These are phyloP conservation scores for Chlorella variabilis DNA, from an alignment of 163 green algal genomes.

Conservation along the genomic window DNA sequence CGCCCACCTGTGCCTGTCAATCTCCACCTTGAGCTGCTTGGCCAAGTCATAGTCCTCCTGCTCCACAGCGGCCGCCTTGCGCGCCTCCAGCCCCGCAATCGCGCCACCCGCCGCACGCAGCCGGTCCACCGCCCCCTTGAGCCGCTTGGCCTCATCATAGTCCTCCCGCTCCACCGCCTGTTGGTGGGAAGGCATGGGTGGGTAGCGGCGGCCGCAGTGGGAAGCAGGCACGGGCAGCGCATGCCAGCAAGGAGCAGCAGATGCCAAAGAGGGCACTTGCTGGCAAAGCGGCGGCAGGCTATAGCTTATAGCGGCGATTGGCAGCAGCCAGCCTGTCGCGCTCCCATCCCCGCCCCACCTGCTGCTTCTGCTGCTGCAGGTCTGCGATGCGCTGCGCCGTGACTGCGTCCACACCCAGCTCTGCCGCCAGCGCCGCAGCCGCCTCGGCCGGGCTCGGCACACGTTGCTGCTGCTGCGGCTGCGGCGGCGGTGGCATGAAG, in stretches of 20 bases:
- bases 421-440: conserved; percentile 12
- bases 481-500: conserved; percentile 7
- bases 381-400: conserved; percentile 61
- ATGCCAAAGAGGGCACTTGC: too few relatives aligned
- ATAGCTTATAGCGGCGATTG: too few relatives aligned
- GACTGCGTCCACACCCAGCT: conserved; percentile 25
- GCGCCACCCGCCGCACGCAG: conserved; percentile 68
- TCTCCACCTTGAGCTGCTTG: conserved; percentile 91
- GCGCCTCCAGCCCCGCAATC: conserved; percentile 84
- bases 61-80: conserved; percentile 86
- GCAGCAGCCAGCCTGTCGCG: too few relatives aligned
- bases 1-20: conserved; percentile 77
- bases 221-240: too few relatives aligned
- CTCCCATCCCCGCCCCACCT: neutral
- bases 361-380: conserved; percentile 74
- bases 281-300: too few relatives aligned
- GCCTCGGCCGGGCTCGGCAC: neutral
- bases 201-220: too few relatives aligned
- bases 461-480: neutral
- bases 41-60: conserved; percentile 94
- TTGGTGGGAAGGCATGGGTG: conserved; percentile 36
- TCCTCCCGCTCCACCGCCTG: conserved; percentile 86
- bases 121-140: conserved; percentile 84
- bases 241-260: too few relatives aligned
- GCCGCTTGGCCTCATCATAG: conserved; percentile 94